These are phyloP conservation scores for Durio zibethinus DNA, from an alignment of 345 rosid species.

Conservation along the genomic window DNA sequence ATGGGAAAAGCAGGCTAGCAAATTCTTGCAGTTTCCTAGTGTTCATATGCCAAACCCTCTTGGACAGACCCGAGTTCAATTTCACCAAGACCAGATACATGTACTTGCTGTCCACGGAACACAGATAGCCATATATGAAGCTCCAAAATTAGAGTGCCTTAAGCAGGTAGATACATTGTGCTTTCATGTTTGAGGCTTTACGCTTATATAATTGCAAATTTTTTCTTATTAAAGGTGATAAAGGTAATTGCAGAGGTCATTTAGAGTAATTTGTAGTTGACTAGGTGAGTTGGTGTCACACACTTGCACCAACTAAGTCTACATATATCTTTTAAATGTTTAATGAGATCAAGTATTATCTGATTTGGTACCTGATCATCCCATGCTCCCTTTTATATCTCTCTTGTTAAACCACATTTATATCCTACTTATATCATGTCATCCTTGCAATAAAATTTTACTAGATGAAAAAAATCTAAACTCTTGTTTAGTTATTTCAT, in stretches of 20 bases:
- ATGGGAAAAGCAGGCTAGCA: conserved; percentile 61
- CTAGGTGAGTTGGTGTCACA: not conserved
- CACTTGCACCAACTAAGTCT: no score
- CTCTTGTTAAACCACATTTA: not conserved
- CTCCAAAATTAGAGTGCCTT: conserved; percentile 38
- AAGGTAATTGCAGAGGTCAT: not conserved
- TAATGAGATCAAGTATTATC: no score
- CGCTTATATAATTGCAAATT: not conserved
- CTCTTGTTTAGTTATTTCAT: not conserved
- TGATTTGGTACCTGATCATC: not conserved
- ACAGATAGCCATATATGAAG: conserved; percentile 38
- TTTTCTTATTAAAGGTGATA: not conserved
- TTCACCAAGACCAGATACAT: conserved; percentile 41
- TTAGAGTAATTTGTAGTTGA: not conserved
- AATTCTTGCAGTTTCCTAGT: conserved; percentile 37
- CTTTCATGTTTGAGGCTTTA: not conserved
- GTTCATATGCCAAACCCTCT: conserved; percentile 32
- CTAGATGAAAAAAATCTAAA: not conserved
- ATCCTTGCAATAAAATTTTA: not conserved
- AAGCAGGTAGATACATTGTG: conserved; percentile 22
- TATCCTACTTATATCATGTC: not conserved
- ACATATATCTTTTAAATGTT: no score
- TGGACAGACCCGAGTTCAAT: conserved; percentile 41
- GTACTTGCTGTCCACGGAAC: conserved; percentile 39
- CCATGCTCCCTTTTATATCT: not conserved